phyloP scores from a whole-genome alignment of 2,329 filamentous ascomycete species.

The Colletotrichum navitas region DNA sequence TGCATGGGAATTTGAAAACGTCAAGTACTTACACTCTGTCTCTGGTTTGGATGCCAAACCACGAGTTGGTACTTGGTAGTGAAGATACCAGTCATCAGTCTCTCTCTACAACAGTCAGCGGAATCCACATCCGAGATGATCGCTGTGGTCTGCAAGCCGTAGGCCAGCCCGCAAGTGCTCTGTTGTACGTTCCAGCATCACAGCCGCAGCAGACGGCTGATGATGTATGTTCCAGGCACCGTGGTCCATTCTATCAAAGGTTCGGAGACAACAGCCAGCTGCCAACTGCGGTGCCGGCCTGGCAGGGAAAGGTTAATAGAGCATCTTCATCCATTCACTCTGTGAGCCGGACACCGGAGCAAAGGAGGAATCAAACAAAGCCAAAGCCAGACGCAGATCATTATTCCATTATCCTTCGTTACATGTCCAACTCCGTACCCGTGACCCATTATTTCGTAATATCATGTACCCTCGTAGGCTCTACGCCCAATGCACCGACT shows the following conservation, averaged over 20 bases:
- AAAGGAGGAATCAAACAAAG: background rate
- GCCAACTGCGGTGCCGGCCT: conserved; percentile 1
- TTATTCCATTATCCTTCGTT: conserved; percentile 7
- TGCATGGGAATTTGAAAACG: conserved; percentile 7
- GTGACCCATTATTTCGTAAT: conserved; percentile 20
- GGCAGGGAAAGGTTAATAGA: background rate
- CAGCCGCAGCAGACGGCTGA: conserved; percentile 10
- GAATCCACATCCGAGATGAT: conserved; percentile 34
- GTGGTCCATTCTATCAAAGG: conserved; percentile 9
- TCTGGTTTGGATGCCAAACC: conserved; percentile 30
- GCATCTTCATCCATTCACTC: background rate
- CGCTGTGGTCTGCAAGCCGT: conserved; percentile 11
- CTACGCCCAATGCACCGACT: conserved; percentile 40
- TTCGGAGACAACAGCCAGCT: conserved; percentile 11
- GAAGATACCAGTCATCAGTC: background rate
- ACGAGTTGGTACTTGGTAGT: conserved; percentile 31
- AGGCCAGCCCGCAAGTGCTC: conserved; percentile 17
- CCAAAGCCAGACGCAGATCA: conserved; percentile 1
- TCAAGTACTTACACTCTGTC: conserved; percentile 22
- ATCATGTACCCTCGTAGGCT: conserved; percentile 9
- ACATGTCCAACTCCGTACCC: background rate
- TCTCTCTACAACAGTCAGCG: background rate
- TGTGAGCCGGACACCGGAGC: no score
- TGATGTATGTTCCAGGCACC: conserved; percentile 11
- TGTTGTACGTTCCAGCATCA: background rate